Percentiles rank a stretch among this genome's conserved stretches.
Evolutionary conservation across 306 rosid genomes (phyloP).

Genomic region (Acacia melanoxylon): DNA sequence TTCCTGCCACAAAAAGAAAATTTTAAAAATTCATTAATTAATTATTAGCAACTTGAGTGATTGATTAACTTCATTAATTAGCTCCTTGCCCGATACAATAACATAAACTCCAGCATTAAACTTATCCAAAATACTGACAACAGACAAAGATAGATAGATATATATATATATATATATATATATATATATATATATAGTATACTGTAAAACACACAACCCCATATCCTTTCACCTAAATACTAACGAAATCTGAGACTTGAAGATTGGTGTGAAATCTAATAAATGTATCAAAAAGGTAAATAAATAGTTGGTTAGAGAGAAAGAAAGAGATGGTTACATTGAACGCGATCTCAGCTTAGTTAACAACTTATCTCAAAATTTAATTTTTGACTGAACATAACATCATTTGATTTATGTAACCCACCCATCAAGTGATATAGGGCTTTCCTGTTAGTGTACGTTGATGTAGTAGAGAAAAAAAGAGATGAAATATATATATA

Average conservation of each 20-base stretch:
- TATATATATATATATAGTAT: no score
- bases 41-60: not conserved
- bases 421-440: no score
- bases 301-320: not conserved
- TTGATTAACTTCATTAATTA: not conserved
- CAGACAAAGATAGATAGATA: no score
- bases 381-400: no score
- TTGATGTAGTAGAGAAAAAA: not conserved
- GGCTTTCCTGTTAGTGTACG: no score
- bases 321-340: not conserved
- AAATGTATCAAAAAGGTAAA: not conserved
- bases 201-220: not conserved
- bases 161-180: no score
- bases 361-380: no score
- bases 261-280: not conserved
- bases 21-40: not conserved
- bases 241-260: not conserved
- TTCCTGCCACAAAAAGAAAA: constrained; percentile 40
- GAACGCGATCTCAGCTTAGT: no score
- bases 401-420: no score
- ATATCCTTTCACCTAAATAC: not conserved
- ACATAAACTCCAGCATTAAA: not conserved
- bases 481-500: not conserved
- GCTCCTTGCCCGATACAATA: not conserved
- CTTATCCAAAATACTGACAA: not conserved